Conservation (phyloP, 73 alveolate species). For the Paramecium sonneborni region DNA sequence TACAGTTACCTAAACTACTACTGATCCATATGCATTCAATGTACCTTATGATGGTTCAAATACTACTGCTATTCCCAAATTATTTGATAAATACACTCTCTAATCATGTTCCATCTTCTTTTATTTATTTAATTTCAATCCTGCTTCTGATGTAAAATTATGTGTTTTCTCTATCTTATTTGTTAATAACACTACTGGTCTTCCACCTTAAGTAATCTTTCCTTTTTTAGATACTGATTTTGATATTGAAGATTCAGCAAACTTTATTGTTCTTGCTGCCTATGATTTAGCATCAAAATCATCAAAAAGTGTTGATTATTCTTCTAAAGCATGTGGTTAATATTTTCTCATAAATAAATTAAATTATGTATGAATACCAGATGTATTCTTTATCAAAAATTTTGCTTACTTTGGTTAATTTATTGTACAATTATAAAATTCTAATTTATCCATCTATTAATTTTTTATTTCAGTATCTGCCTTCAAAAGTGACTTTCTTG, state of each 20-base stretch:
- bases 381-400: slow-evolving; percentile 76
- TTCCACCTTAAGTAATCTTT: slow-evolving; percentile 47
- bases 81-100: slow-evolving; percentile 55
- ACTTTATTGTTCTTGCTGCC: slow-evolving; percentile 60
- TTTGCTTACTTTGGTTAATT: slow-evolving; percentile 81
- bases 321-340: slow-evolving; percentile 58
- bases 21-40: slow-evolving; percentile 59
- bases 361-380: slow-evolving; percentile 80
- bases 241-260: slow-evolving; percentile 55
- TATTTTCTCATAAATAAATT: slow-evolving; percentile 44
- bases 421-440: slow-evolving; percentile 76
- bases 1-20: slow-evolving; percentile 54
- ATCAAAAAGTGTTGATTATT: slow-evolving; percentile 9
- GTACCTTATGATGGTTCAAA: slow-evolving; percentile 63
- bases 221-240: slow-evolving; percentile 58
- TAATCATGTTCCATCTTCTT: slow-evolving; percentile 62
- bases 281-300: slow-evolving; percentile 42
- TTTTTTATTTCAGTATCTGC: slow-evolving; percentile 62
- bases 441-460: slow-evolving; percentile 67
- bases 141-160: slow-evolving; percentile 60
- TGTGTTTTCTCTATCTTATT: slow-evolving; percentile 65
- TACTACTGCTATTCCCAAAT: slow-evolving; percentile 62
- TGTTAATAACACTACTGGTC: slow-evolving; percentile 65
- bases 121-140: slow-evolving; percentile 14
- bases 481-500: slow-evolving; percentile 52